Conservation (phyloP, 148 eudicot species). For the Pharnaceum exiguum region DNA sequence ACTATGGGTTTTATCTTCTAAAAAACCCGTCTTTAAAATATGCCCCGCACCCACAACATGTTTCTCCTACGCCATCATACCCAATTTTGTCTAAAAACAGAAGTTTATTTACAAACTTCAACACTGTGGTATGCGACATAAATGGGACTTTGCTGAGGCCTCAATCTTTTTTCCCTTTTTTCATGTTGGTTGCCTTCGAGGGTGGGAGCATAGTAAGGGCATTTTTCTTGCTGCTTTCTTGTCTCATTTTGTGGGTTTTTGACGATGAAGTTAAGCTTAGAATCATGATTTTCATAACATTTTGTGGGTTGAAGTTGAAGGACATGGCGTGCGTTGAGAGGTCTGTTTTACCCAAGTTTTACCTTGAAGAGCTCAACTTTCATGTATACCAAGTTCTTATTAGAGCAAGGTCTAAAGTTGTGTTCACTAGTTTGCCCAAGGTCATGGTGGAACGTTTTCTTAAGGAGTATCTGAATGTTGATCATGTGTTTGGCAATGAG, state of each 20-base stretch:
- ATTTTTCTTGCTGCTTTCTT: constrained; percentile 53
- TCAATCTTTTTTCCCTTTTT: constrained; percentile 75
- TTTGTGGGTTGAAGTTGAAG: constrained; percentile 71
- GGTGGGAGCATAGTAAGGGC: constrained; percentile 89
- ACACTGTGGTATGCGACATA: constrained; percentile 63
- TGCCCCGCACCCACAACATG: constrained; percentile 16
- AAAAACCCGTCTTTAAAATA: constrained; percentile 39
- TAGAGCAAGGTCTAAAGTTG: constrained; percentile 31
- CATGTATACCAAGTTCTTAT: constrained; percentile 47
- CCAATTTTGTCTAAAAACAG: constrained; percentile 26
- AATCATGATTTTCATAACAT: constrained; percentile 81
- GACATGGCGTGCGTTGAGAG: constrained; percentile 55
- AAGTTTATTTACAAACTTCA: constrained; percentile 20
- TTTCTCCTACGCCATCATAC: constrained; percentile 23
- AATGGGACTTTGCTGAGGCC: constrained; percentile 48
- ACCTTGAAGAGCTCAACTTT: constrained; percentile 62
- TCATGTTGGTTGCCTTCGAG: constrained; percentile 94
- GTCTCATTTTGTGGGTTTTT: constrained; percentile 41
- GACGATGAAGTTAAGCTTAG: constrained; percentile 42
- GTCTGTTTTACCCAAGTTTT: constrained; percentile 87
- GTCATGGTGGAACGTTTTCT: constrained; percentile 87
- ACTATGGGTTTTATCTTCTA: constrained; percentile 26
- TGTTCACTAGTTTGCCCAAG: constrained; percentile 69
- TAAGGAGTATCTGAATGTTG: constrained; percentile 67
- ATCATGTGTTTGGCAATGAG: constrained; percentile 62